Base-by-base conservation (phyloP, 805 yeast species). In the Brettanomyces custersianus region DNA sequence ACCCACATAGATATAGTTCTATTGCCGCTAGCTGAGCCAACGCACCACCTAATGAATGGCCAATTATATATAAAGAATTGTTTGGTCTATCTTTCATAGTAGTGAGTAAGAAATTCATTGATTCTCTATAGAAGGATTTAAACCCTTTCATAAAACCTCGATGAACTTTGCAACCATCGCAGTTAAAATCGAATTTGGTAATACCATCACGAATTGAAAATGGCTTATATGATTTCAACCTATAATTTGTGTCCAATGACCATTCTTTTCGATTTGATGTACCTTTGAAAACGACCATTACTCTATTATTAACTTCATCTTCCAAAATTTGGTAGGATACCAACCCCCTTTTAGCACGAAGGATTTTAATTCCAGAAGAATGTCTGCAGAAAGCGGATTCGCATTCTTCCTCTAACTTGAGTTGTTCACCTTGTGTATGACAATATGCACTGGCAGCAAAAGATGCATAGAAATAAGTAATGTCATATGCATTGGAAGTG, bases 1-100 rank as follows among this genome's bases (percentile, higher is more conserved):
- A 59, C 0, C 84, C 86, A 50, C 70, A 45, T 13, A 74, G 48
- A 37, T 65, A 57, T 33, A 78, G 62, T 46, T 81, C 90, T n/a
- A 76, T 60, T 0, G 81, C 87, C 4, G 72, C 68, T 25, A 81
- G 52, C 20, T 65, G 59, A 1, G 86, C 77, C 34, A 79, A 53
- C 0, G 86, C 87, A 9, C 79, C 92, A 1, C 75, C 75, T 33
- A 68, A 47, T 1, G 74, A 68, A 46, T 70, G 75, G 1, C 75
- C 75, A 13, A 59, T 41, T 5, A 69, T 51, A n/a, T 55, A 52
- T 6, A 68, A 37, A 17, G 57, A 44, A 48, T 62, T 64, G 24
- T 49, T 52, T 1, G 59, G 57, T 43, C 46, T 23, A 5, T 29
- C 5, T n/a, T 28, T 19, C 19, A 40, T n/a, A 6, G 30, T 20